A percentile compares a stretch with the other conserved stretches of the same genome.
phyloP scores from a whole-genome alignment of 23 red algal genomes.

The Gracilaria vermiculophylla region DNA sequence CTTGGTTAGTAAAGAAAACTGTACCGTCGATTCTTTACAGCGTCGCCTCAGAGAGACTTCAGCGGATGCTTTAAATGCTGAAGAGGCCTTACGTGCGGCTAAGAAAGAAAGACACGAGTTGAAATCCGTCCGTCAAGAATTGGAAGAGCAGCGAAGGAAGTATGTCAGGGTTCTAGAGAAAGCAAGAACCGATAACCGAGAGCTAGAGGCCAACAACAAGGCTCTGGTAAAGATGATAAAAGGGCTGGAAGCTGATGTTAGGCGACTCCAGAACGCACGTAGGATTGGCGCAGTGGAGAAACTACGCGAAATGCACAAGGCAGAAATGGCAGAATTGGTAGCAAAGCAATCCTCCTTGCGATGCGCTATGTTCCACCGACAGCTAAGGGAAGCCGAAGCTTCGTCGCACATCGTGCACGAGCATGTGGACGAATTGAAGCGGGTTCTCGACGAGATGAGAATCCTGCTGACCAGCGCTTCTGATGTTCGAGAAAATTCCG shows the following conservation, averaged over 20 bases:
- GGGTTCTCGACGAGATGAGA: neutral
- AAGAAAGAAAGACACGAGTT: neutral
- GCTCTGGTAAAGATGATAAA: neutral
- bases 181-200: neutral
- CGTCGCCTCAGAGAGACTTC: neutral
- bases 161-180: neutral
- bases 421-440: neutral
- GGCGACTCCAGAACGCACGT: neutral
- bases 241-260: neutral
- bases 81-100: neutral
- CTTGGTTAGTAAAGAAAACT: neutral
- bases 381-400: neutral
- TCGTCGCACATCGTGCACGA: neutral
- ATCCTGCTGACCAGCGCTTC: neutral
- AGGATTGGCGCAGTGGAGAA: neutral
- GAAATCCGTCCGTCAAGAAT: neutral
- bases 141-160: neutral
- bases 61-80: neutral
- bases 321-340: neutral
- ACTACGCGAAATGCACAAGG: neutral
- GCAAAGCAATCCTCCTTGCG: neutral
- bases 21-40: neutral
- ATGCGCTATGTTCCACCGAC: neutral
- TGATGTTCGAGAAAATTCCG: neutral
- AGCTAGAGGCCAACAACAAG: neutral